Base-by-base conservation (phyloP, 805 yeast genomes). In the Candida endomychidarum region DNA sequence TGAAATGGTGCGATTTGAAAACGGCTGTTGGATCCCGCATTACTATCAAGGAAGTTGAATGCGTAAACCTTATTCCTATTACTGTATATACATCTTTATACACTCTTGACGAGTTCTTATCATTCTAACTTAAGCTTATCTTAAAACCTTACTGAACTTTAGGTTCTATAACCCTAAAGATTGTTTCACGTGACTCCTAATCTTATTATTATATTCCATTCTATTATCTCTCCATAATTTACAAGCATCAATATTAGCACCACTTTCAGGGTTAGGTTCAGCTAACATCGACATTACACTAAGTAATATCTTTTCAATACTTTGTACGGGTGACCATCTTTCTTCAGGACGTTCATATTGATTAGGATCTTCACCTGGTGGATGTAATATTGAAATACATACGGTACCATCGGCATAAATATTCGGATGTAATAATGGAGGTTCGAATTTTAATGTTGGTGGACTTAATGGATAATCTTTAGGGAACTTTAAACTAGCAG, bases 261-360 rank as follows among this genome's bases (percentile, higher is more conserved):
- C 98, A 53, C 95, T 85, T 61, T 91, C 97, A 22, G 86, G 83
- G 57, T 93, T 93, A 2, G 99, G 98, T 62, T 93, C 96, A 18
- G 97, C 96, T 45, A 93, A 72, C 97, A 93, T 90, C 54, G 96
- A 86, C 75, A 90, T 80, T 16, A 93, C 98, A 61, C 95, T 84
- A 43, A 93, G 65, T 46, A 93, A 69, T 45, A 93, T 93, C 74
- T 93, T 93, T 65, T 93, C 99, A n/a, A 93, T 90, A 57, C 95
- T 86, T 61, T 93, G 99, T 21, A 93, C 90, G 0, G 99, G 99
- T 5, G 95, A 86, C 99, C 99, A 93, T 49, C 99, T 72, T 65
- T 93, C 99, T 52, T 90, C 95, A 0, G 98, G 96, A 21, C 86
- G 65, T 61, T 93, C 99, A 64, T 93, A 93, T 74, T 84, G 89